Percentiles rank a stretch among this genome's conserved stretches.
Conservation (phyloP, 768 basidiomycete genomes). For the Gautieria morchelliformis region DNA sequence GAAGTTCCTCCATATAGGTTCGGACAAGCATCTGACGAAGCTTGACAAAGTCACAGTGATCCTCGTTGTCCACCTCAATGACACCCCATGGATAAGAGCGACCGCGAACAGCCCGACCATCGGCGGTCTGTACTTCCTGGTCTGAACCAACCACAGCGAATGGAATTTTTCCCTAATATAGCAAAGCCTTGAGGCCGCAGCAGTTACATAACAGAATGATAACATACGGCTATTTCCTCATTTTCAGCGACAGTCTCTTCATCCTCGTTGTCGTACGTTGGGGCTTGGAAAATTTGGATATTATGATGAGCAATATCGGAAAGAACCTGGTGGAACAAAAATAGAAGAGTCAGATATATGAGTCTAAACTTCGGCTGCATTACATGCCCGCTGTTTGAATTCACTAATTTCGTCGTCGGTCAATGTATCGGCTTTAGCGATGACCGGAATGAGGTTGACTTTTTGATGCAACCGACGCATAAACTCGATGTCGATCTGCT, state of each 20-base stretch:
- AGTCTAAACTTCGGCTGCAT: constrained; percentile 10
- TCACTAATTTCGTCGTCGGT: constrained; percentile 90
- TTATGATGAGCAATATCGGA: constrained; percentile 91
- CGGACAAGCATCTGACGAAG: constrained; percentile 98
- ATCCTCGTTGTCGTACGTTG: constrained; percentile 95
- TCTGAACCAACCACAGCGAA: constrained; percentile 98
- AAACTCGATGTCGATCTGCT: constrained; percentile 97
- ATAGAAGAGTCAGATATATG: constrained; percentile 29
- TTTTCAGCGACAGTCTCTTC: constrained; percentile 97
- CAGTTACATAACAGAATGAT: background rate
- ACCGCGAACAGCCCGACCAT: constrained; percentile 89
- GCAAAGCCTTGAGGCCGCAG: background rate
- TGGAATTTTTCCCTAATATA: constrained; percentile 75
- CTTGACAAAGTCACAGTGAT: constrained; percentile 99
- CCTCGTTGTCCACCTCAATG: constrained; percentile 98
- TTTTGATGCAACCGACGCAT: constrained; percentile 96
- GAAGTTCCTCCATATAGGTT: constrained; percentile 98
- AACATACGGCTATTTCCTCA: constrained; percentile 71
- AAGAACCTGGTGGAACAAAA: constrained; percentile 66
- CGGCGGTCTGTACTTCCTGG: constrained; percentile 65
- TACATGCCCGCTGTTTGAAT: constrained; percentile 86
- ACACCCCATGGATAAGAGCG: constrained; percentile 98
- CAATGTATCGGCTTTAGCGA: constrained; percentile 96
- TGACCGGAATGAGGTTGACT: constrained; percentile 97
- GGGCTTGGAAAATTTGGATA: constrained; percentile 97